phyloP scores from a whole-genome alignment of 495 filamentous ascomycete species.

The Xylaria grammica region DNA sequence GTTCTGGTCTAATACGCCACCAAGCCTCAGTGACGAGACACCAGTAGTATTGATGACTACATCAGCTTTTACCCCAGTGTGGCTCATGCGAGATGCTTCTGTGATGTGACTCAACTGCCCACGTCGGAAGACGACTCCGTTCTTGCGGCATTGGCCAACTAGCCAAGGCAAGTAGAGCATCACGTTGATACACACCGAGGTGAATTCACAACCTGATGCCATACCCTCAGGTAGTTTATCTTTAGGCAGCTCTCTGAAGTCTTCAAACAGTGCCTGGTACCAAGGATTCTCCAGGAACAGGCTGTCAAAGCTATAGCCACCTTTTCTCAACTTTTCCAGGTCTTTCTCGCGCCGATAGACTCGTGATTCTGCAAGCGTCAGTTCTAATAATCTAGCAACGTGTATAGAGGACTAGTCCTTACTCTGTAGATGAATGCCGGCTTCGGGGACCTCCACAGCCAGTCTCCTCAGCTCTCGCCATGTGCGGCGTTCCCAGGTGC shows the following conservation, averaged over 20 bases:
- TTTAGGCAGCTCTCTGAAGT: conserved; percentile 64
- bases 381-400: background rate
- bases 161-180: conserved; percentile 88
- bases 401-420: conserved; percentile 23
- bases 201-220: conserved; percentile 73
- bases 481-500: conserved; percentile 67
- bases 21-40: conserved; percentile 71
- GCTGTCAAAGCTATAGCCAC: conserved; percentile 45
- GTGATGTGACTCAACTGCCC: conserved; percentile 67
- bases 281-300: conserved; percentile 75
- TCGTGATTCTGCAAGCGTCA: conserved; percentile 41
- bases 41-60: conserved; percentile 90
- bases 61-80: conserved; percentile 64
- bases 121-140: conserved; percentile 69
- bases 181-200: conserved; percentile 89
- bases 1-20: conserved; percentile 78
- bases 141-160: conserved; percentile 71
- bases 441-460: conserved; percentile 75
- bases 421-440: conserved; percentile 89
- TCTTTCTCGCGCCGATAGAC: conserved; percentile 51
- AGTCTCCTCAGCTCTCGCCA: conserved; percentile 72
- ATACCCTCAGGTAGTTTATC: conserved; percentile 63
- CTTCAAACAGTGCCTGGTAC: conserved; percentile 78
- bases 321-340: conserved; percentile 32
- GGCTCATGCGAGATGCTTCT: conserved; percentile 70